A percentile compares a stretch with the other conserved stretches of the same genome.
Conservation (phyloP, 2,329 filamentous ascomycete genomes). For the Colletotrichum sp. region DNA sequence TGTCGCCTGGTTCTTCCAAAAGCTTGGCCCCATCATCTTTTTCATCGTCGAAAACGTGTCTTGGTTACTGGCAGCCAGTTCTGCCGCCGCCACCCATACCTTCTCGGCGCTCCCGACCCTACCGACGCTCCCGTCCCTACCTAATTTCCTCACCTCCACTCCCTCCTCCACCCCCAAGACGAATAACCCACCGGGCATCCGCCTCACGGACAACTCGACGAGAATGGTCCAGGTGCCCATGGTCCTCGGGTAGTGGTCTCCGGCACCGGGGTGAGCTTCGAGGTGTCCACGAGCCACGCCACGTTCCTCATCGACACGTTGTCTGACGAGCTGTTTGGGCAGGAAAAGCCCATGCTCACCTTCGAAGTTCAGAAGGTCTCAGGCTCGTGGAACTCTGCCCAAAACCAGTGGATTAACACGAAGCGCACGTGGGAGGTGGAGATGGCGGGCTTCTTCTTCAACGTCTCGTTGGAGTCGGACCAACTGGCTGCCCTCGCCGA, state of each 20-base stretch:
- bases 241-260: neutral
- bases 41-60: neutral
- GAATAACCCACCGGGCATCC: too few species aligned
- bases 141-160: neutral
- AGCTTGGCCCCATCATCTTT: neutral
- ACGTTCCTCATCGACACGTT: neutral
- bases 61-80: neutral
- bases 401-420: neutral
- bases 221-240: neutral
- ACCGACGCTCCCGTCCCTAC: neutral
- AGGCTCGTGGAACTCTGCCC: neutral
- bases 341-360: neutral
- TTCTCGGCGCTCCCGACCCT: neutral
- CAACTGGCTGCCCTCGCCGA: neutral
- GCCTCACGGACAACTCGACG: neutral
- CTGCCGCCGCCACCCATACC: too few species aligned
- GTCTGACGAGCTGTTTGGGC: neutral
- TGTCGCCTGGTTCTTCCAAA: neutral
- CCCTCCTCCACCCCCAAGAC: neutral
- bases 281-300: neutral
- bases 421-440: neutral
- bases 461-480: neutral
- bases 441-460: neutral
- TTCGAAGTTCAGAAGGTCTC: neutral
- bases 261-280: neutral